These are phyloP conservation scores for Candida lessepsii DNA, from an alignment of 805 yeast species.

Conservation along the genomic window DNA sequence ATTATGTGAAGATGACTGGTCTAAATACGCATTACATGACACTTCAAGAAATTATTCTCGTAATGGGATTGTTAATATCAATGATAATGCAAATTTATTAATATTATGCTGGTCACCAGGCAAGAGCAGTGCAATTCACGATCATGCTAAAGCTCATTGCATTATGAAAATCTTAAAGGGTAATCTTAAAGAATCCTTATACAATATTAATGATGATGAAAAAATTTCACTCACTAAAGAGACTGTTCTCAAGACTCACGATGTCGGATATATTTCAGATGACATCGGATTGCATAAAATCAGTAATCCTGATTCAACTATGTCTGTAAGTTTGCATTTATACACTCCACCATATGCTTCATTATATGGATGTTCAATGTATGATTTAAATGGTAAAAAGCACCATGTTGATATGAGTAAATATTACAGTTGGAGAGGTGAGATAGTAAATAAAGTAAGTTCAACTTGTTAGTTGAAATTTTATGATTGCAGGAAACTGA, in stretches of 20 bases:
- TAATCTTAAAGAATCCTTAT: conserved; percentile 53
- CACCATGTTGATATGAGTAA: conserved; percentile 58
- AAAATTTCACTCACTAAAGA: conserved; percentile 20
- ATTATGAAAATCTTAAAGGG: conserved; percentile 70
- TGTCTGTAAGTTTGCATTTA: conserved; percentile 64
- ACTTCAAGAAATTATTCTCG: conserved; percentile 50
- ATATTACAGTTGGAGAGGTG: conserved; percentile 63
- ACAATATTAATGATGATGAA: conserved; percentile 45
- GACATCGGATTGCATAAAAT: conserved; percentile 65
- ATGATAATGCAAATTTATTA: conserved; percentile 66
- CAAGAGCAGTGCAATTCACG: conserved; percentile 63
- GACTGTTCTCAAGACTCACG: conserved; percentile 33
- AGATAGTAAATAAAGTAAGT: conserved; percentile 12
- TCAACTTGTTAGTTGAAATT: conserved; percentile 7
- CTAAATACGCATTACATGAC: conserved; percentile 54
- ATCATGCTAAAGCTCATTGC: conserved; percentile 77
- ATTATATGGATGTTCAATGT: conserved; percentile 52
- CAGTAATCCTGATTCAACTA: conserved; percentile 42
- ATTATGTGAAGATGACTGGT: conserved; percentile 56
- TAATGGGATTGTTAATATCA: conserved; percentile 74
- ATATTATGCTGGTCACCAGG: conserved; percentile 72
- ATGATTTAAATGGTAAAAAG: conserved; percentile 49
- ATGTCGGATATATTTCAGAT: conserved; percentile 67
- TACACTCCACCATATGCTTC: conserved; percentile 79
- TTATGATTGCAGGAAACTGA: too few species aligned